A percentile compares a stretch with the other conserved stretches of the same genome.
Evolutionary conservation across 2,329 filamentous ascomycete species (phyloP).

Genomic region (Clonostachys chloroleuca): DNA sequence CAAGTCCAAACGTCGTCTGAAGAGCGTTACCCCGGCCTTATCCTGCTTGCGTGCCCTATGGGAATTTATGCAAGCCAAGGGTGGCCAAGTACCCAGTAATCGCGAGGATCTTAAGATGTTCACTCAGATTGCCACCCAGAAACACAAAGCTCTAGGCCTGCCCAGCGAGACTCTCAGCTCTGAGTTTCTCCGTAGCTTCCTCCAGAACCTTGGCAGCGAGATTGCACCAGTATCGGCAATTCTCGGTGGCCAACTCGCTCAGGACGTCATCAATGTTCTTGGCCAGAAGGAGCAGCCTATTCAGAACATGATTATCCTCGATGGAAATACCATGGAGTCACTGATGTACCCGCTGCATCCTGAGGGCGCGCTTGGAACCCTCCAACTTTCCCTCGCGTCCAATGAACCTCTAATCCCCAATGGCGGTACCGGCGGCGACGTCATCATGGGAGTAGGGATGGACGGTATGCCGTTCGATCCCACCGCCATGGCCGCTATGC

Average conservation of each 20-base stretch:
- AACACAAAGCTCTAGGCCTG: slow-evolving; percentile 70
- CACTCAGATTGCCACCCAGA: slow-evolving; percentile 71
- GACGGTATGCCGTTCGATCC: slow-evolving; percentile 14
- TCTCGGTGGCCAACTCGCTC: slow-evolving; percentile 83
- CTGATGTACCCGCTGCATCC: slow-evolving; percentile 81
- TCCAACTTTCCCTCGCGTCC: slow-evolving; percentile 29
- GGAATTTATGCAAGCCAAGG: slow-evolving; percentile 63
- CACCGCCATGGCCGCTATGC: slow-evolving; percentile 13
- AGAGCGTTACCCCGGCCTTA: slow-evolving; percentile 76
- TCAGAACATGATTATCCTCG: slow-evolving; percentile 91
- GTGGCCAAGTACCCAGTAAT: slow-evolving; percentile 48
- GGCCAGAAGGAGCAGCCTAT: slow-evolving; percentile 89
- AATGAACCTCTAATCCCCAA: slow-evolving; percentile 11
- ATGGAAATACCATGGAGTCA: slow-evolving; percentile 75
- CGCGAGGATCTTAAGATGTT: slow-evolving; percentile 69
- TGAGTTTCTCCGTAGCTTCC: slow-evolving; percentile 75
- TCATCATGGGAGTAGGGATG: slow-evolving; percentile 12
- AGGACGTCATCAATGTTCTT: slow-evolving; percentile 96
- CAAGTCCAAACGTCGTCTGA: slow-evolving; percentile 63
- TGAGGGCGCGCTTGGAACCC: slow-evolving; percentile 47
- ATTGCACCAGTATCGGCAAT: slow-evolving; percentile 84
- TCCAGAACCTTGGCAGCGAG: slow-evolving; percentile 82
- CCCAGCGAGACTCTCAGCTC: slow-evolving; percentile 63
- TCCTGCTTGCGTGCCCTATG: slow-evolving; percentile 86
- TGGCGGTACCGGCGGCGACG: slow-evolving; percentile 6